Conservation (phyloP, 1,284 basidiomycete genomes). For the Cronartium ribicola region DNA sequence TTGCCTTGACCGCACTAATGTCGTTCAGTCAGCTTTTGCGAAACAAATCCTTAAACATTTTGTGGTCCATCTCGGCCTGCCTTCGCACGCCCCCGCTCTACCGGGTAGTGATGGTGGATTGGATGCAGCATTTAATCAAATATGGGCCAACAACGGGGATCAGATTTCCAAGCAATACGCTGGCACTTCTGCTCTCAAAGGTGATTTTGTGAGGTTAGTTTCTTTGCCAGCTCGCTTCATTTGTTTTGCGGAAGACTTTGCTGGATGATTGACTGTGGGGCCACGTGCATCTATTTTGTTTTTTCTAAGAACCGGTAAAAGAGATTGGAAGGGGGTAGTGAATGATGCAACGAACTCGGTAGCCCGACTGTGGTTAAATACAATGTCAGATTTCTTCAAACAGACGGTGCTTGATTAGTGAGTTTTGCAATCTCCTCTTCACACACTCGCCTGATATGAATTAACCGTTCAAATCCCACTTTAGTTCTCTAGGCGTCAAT, state of each 20-base stretch:
- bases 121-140: conserved; percentile 60
- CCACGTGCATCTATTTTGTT: neutral
- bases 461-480: conserved; percentile 53
- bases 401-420: conserved; percentile 57
- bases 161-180: conserved; percentile 79
- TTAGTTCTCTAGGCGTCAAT: conserved; percentile 86
- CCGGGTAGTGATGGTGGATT: conserved; percentile 8
- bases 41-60: conserved; percentile 46
- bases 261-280: neutral
- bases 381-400: conserved; percentile 80
- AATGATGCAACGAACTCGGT: conserved; percentile 90
- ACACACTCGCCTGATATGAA: conserved; percentile 44
- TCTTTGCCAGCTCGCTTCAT: neutral
- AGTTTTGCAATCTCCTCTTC: conserved; percentile 43
- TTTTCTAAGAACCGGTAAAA: conserved; percentile 71
- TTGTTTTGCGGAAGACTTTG: neutral
- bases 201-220: conserved; percentile 79
- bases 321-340: conserved; percentile 81
- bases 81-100: conserved; percentile 6
- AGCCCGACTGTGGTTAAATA: conserved; percentile 62
- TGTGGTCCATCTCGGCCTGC: conserved; percentile 12
- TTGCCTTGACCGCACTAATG: conserved; percentile 75
- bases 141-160: conserved; percentile 95
- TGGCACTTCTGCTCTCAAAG: conserved; percentile 89
- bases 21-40: conserved; percentile 56